Evolutionary conservation across 345 rosid species (phyloP), one percentile per base, ranked within the genome.

Genomic region (Brassica nigra): DNA sequence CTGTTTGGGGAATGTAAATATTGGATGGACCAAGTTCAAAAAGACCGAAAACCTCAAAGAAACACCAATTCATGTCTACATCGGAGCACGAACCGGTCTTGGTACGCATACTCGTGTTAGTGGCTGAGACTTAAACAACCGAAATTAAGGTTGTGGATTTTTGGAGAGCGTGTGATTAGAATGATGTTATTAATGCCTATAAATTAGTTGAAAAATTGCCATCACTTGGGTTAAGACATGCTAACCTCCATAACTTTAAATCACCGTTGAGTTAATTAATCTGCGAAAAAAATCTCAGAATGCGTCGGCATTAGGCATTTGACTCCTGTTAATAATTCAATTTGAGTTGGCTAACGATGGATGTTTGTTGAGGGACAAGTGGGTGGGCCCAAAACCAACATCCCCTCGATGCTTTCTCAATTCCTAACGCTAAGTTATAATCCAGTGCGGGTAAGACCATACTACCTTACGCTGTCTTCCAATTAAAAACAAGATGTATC

Each of bases 371-470:
- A 6, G 8, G 70, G 65, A 27, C 55, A 65, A 71, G 14, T 57
- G 76, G 49, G 77, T 78, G 33, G 81, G 77, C 18, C 77, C 73
- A 44, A 66, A 49, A 18, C 36, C 57, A 65, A 73, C 73, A 78
- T 78, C 66, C 73, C 57, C 2, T 47, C 57, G 73, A 54, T 64
- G 71, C 52, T 63, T 63, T 64, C 27, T 66, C 59, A 7, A 61
- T 47, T 61, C 14, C 54, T 44, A 77, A 31, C 54, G 29, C 39
- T 2, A 8, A 6, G 81, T 1, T 0, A 0, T 2, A 73, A 78
- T 78, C 82, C 0, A 0, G 20, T 78, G 54, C 15, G 42, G 55
- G 1, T 64, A 37, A 39, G 61, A 65, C 72, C 62, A 55, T 55
- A 12, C 5, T 37, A 39, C 0, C 0, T 1, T 34, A 12, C 0